These are phyloP conservation scores for Aspergillus sp. DNA, from an alignment of 2,329 filamentous ascomycete species.

Conservation along the genomic window DNA sequence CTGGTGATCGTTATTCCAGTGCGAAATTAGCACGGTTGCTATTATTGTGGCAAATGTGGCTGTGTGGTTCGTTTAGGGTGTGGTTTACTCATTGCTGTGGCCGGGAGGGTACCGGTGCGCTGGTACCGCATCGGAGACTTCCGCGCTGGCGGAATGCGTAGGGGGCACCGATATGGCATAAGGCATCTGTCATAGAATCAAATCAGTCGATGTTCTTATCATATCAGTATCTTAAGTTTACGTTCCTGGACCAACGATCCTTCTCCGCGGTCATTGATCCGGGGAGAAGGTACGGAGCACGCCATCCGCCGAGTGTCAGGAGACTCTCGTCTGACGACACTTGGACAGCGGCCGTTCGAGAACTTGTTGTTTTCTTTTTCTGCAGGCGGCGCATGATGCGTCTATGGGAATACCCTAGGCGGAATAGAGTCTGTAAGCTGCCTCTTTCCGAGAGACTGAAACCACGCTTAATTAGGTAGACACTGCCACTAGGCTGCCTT, in stretches of 20 bases:
- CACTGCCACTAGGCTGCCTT: slow-evolving; percentile 1
- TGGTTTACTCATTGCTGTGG: background rate
- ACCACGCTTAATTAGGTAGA: background rate
- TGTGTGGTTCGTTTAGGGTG: background rate
- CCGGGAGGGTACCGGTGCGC: background rate
- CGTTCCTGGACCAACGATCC: slow-evolving; percentile 10
- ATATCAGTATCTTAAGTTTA: slow-evolving; percentile 2
- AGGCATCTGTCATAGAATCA: slow-evolving; percentile 12
- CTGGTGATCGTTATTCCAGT: background rate
- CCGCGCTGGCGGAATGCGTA: slow-evolving; percentile 1
- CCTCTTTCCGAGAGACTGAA: background rate
- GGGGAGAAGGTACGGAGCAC: slow-evolving; percentile 15
- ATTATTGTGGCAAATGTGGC: background rate
- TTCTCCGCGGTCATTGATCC: slow-evolving; percentile 16
- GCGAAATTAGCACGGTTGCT: background rate
- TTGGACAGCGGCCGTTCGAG: slow-evolving; percentile 7
- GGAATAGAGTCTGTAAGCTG: background rate
- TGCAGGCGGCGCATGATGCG: slow-evolving; percentile 1
- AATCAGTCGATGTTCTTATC: slow-evolving; percentile 6
- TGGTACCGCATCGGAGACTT: slow-evolving; percentile 10
- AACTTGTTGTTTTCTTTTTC: slow-evolving; percentile 15
- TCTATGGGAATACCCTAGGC: background rate
- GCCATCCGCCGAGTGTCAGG: slow-evolving; percentile 15
- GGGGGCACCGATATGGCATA: background rate
- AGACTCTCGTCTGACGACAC: slow-evolving; percentile 3